phyloP scores from a whole-genome alignment of 2,329 filamentous ascomycete species.

The Diaporthe sp. region DNA sequence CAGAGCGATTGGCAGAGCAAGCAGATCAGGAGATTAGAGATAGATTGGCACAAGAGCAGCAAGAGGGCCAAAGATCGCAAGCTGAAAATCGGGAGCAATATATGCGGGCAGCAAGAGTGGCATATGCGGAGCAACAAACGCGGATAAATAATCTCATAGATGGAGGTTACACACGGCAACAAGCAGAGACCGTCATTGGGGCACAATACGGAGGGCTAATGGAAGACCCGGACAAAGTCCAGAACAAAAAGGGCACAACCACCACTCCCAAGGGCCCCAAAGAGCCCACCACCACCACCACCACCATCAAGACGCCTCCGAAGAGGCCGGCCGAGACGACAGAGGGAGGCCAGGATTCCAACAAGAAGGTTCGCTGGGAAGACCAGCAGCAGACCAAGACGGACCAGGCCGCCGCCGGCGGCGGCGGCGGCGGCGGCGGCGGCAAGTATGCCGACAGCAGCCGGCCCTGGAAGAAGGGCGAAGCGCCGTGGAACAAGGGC shows the following conservation, averaged over 20 bases:
- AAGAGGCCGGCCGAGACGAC: not conserved
- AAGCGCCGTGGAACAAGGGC: not conserved
- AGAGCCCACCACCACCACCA: no score
- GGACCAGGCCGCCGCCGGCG: not conserved
- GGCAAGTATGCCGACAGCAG: not conserved
- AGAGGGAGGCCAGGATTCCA: not conserved
- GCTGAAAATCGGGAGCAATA: not conserved
- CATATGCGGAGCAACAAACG: not conserved
- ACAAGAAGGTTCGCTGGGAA: not conserved
- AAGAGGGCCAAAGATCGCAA: not conserved
- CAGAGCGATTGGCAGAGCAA: not conserved
- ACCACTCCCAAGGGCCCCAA: no score
- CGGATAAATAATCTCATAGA: not conserved
- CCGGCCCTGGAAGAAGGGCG: not conserved
- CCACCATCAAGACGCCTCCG: no score
- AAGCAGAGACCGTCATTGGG: not conserved
- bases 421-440: not conserved
- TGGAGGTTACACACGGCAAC: not conserved
- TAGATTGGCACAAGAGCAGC: not conserved
- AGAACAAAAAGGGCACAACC: no score
- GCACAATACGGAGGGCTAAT: no score
- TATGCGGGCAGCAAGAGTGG: no score
- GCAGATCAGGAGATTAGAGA: not conserved
- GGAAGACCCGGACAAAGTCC: no score
- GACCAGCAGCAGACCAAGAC: not conserved